Percentiles rank a stretch among this genome's conserved stretches.
These are phyloP conservation scores for Rubia yunnanensis DNA, from an alignment of 257 asterid genomes.

Conservation along the genomic window DNA sequence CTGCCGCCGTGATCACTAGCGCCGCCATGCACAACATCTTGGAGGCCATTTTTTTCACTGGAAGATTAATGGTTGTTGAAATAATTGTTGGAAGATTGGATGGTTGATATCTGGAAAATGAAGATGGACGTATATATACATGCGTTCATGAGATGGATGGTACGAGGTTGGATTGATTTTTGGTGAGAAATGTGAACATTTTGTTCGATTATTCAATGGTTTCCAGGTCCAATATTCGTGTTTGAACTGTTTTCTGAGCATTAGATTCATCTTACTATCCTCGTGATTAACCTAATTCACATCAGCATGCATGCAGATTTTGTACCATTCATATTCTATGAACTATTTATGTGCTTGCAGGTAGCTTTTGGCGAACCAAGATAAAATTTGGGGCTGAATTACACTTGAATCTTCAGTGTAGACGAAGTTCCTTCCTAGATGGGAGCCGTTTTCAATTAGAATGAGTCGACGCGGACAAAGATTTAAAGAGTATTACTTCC, in stretches of 20 bases:
- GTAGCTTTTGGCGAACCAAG: no score
- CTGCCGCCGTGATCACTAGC: conserved; percentile 6
- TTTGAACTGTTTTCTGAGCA: conserved; percentile 2
- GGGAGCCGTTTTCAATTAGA: no score
- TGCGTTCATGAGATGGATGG: conserved; percentile 6
- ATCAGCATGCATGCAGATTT: neutral
- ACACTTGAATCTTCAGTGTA: no score
- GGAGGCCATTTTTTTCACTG: conserved; percentile 13
- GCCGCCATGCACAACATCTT: conserved; percentile 6
- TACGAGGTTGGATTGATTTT: neutral
- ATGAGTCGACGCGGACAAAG: no score
- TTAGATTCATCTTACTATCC: neutral
- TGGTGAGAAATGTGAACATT: conserved; percentile 2
- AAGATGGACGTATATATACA: neutral
- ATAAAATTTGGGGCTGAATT: no score
- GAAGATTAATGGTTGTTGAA: neutral
- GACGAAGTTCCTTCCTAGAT: no score
- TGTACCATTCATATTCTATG: neutral
- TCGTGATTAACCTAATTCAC: conserved; percentile 22
- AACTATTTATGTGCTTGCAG: no score
- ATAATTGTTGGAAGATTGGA: conserved; percentile 3
- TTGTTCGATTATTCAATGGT: neutral
- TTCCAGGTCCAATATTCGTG: conserved; percentile 7
- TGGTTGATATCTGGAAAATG: neutral
- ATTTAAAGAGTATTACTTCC: no score